Evolutionary conservation across 106 monocot species (phyloP).

Genomic region (Dioscorea dumetorum): DNA sequence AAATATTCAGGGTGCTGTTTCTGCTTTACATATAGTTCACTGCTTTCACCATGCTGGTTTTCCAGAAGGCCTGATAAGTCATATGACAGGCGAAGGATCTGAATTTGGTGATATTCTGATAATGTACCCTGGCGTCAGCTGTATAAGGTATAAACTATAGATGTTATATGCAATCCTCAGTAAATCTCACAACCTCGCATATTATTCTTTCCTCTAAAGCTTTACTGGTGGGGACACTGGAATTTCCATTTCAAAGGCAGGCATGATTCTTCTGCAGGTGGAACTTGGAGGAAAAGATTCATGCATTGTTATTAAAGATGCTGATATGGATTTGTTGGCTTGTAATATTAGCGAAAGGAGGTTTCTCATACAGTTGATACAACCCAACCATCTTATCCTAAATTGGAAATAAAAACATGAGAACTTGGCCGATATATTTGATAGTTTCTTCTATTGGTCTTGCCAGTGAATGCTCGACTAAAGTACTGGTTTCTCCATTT

Average conservation of each 20-base stretch:
- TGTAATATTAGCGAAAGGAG: conserved; percentile 94
- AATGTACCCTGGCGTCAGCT: conserved; percentile 95
- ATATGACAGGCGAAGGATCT: conserved; percentile 91
- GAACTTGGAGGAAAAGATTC: conserved; percentile 98
- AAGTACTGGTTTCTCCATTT: not conserved
- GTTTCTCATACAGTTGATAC: conserved; percentile 88
- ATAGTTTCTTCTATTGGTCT: too few species aligned
- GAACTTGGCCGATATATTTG: too few species aligned
- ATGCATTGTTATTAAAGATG: conserved; percentile 94
- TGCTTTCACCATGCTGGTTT: conserved; percentile 98
- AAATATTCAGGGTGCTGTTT: conserved; percentile 68
- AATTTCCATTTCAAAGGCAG: conserved; percentile 91
- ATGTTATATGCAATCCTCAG: too few species aligned
- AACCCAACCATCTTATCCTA: not conserved
- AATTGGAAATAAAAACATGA: too few species aligned
- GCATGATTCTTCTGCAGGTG: conserved; percentile 98
- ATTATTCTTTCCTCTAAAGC: conserved; percentile 15
- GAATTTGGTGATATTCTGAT: conserved; percentile 98
- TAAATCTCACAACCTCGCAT: too few species aligned
- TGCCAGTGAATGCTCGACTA: too few species aligned
- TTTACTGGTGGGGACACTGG: conserved; percentile 99
- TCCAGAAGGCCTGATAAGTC: conserved; percentile 86
- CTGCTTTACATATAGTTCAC: conserved; percentile 94
- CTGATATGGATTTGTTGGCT: conserved; percentile 86
- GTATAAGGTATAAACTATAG: conserved; percentile 60